Evolutionary conservation across 257 asterid genomes (phyloP).

Genomic region (Solanum tarijense): DNA sequence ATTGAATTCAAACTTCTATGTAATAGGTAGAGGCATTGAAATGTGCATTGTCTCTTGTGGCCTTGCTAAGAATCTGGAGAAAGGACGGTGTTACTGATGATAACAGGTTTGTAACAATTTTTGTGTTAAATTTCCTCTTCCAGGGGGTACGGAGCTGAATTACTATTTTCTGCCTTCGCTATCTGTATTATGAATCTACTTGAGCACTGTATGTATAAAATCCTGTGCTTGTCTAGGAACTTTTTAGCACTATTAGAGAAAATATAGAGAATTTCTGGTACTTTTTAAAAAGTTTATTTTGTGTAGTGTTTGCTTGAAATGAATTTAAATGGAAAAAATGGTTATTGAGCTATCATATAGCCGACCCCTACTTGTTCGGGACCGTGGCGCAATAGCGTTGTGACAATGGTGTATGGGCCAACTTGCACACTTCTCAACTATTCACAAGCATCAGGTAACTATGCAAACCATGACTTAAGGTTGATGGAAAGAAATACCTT

Average conservation of each 20-base stretch:
- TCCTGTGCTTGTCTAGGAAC: neutral
- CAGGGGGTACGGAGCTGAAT: neutral
- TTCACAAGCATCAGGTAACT: neutral
- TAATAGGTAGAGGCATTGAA: constrained; percentile 89
- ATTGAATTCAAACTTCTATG: neutral
- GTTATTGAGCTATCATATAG: neutral
- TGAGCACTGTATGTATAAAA: neutral
- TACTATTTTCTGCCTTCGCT: neutral
- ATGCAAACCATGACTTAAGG: neutral
- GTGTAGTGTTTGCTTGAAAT: neutral
- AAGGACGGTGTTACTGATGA: constrained; percentile 85
- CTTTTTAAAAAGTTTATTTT: neutral
- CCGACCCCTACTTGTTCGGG: neutral
- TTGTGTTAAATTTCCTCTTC: neutral
- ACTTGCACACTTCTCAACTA: neutral
- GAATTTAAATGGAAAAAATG: neutral
- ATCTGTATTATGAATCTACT: neutral
- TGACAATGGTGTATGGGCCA: neutral
- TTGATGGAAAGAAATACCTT: neutral
- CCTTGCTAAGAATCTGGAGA: constrained; percentile 80
- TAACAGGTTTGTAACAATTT: constrained; percentile 50
- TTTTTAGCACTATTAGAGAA: neutral
- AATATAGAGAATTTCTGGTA: neutral
- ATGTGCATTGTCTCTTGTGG: constrained; percentile 82
- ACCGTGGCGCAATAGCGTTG: neutral